Evolutionary conservation across 331 rosid genomes (phyloP), one percentile per base, ranked within the genome.

Genomic region (Stylosanthes scabra): DNA sequence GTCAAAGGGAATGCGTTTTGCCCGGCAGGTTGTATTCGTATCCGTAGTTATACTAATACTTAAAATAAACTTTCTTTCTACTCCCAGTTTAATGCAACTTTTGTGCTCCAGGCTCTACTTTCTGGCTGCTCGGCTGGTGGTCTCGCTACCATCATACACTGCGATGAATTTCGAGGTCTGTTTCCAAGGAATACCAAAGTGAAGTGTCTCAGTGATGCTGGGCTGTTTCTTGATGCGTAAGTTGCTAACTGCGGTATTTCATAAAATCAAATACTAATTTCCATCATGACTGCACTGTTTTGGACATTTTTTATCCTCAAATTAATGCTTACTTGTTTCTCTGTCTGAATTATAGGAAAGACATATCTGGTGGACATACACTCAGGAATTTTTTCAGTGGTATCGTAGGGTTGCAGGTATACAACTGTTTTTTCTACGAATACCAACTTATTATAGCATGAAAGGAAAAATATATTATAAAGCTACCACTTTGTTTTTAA

Each of bases 61-160:
- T 52, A 44, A 27, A 58, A 54, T 50, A 42, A 3, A 31, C 37
- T 31, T 31, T 52, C 28, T 68, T 70, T 70, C 34, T 57, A 47
- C 70, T 82, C 72, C 44, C 37, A 39, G 54, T 58, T 55, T 28
- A 27, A 12, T 67, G 34, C 60, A 11, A 68, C 34, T 9, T 59
- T 55, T 54, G 34, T 74, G 45, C 66, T 85, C 68, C 89, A 94
- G 97, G 88, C 99, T 69, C 95, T 94, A 80, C 92, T 94, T 72
- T 91, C 99, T 27, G 99, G 99, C 56, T 94, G 99, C 88, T 91
- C 99, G 1, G 97, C 99, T 3, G 97, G 96, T 2, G 97, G 97
- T 77, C 50, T 91, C 50, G 97, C 97, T 79, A 74, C 97, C 61
- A 86, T 90, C 77, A 52, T 95, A 82, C 97, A 95, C 72, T 95